Base-by-base conservation (phyloP, 257 asterid species). In the Cordia subcordata region DNA sequence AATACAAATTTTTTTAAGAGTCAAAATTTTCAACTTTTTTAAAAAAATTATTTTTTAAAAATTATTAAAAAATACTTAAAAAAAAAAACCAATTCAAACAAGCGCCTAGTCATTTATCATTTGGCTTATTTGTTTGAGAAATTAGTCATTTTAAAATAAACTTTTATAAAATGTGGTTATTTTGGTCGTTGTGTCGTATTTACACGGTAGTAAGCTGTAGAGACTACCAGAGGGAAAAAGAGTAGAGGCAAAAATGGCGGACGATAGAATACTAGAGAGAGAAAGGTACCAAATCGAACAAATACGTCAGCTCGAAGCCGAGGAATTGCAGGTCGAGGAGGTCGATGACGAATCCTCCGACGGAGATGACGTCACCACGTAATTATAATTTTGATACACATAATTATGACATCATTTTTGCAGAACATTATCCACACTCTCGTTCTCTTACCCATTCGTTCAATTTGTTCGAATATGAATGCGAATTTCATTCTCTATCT, bases 201-300 rank as follows among this genome's bases (percentile, higher is more conserved):
- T n/a, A n/a, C n/a, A n/a, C n/a, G n/a, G n/a, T n/a, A n/a, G n/a
- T n/a, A n/a, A n/a, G n/a, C n/a, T n/a, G n/a, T n/a, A n/a, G n/a
- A n/a, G 35, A 27, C 35, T 27, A 27, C 35, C 35, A 27, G 35
- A 27, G 6, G 53, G 53, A 19, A 12, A 14, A 27, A 45, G 57
- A 61, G 40, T 10, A 42, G 60, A 19, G 20, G 32, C 53, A 12
- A 45, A 53, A 56, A 83, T 80, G 85, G 89, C 68, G 18, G 72
- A 75, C 57, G 81, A 72, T 18, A 33, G 77, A 40, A 65, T 85
- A 64, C 68, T 81, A 3, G 96, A 78, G 80, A 81, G 64, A 15
- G 96, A 85, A 49, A 79, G 92, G 84, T 69, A 69, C 53, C 94
- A 81, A 75, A 87, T 87, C 63, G 87, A 82, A 77, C 89, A 82